phyloP scores from a whole-genome alignment of 306 rosid species.

The Quercus wislizeni region DNA sequence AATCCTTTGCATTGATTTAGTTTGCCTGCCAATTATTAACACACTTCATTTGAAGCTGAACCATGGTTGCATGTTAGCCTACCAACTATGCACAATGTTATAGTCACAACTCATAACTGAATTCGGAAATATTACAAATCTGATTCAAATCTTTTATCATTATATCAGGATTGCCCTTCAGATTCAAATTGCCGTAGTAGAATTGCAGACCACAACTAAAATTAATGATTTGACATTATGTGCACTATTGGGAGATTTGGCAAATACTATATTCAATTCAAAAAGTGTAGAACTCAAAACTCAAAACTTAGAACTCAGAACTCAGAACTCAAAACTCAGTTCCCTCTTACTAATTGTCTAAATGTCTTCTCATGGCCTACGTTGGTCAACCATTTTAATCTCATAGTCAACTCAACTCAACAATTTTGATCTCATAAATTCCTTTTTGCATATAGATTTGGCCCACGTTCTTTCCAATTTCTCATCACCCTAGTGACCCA shows the following conservation, averaged over 20 bases:
- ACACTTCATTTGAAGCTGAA: conserved; percentile 5
- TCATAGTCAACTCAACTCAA: not conserved
- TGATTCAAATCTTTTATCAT: not conserved
- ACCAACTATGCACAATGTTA: not conserved
- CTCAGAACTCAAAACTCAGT: not conserved
- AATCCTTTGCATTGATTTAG: not conserved
- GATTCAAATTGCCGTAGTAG: not conserved
- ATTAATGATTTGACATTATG: not conserved
- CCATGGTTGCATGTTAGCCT: not conserved
- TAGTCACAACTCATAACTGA: not conserved
- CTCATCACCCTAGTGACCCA: not conserved
- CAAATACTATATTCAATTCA: no score
- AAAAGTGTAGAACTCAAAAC: no score
- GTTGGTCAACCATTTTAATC: not conserved
- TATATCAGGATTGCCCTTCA: not conserved
- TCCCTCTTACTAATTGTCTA: not conserved
- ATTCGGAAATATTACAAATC: not conserved
- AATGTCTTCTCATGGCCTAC: not conserved
- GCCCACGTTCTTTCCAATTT: not conserved
- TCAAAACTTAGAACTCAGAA: no score
- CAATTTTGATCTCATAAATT: not conserved
- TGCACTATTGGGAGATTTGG: no score
- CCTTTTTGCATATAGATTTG: not conserved
- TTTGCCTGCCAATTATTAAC: conserved; percentile 4
- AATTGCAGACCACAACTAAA: not conserved